Evolutionary conservation across 164 flowering plant species (phyloP).

Genomic region (Houttuynia cordata): DNA sequence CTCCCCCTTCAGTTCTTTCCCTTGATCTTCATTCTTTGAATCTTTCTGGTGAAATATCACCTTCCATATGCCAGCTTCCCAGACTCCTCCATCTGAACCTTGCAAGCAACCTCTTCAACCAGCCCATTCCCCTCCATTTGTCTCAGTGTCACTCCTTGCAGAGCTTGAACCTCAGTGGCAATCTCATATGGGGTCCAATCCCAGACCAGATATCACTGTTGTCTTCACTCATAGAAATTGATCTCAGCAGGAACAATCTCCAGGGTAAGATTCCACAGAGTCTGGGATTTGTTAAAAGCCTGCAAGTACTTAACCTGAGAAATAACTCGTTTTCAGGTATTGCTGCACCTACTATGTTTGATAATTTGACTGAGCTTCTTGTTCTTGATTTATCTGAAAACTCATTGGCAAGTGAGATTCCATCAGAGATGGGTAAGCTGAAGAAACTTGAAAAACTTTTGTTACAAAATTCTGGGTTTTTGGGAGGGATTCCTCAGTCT

Average conservation of each 20-base stretch:
- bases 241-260: constrained; percentile 56
- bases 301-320: no score
- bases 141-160: constrained; percentile 48
- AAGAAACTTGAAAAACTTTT: constrained; percentile 51
- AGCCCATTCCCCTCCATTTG: constrained; percentile 65
- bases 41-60: constrained; percentile 71
- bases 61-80: constrained; percentile 54
- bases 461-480: constrained; percentile 55
- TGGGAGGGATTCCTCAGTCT: constrained; percentile 55
- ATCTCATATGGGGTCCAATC: constrained; percentile 79
- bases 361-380: constrained; percentile 42
- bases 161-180: constrained; percentile 58
- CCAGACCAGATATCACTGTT: constrained; percentile 64
- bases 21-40: constrained; percentile 52
- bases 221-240: no score
- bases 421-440: constrained; percentile 46
- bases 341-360: no score
- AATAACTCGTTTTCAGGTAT: no score
- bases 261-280: constrained; percentile 56
- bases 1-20: constrained; percentile 28
- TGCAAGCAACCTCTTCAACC: constrained; percentile 62
- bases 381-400: constrained; percentile 71
- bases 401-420: constrained; percentile 53
- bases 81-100: constrained; percentile 47
- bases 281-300: constrained; percentile 38